Conservation (phyloP, 1,284 basidiomycete species). For the Mycena citricolor region DNA sequence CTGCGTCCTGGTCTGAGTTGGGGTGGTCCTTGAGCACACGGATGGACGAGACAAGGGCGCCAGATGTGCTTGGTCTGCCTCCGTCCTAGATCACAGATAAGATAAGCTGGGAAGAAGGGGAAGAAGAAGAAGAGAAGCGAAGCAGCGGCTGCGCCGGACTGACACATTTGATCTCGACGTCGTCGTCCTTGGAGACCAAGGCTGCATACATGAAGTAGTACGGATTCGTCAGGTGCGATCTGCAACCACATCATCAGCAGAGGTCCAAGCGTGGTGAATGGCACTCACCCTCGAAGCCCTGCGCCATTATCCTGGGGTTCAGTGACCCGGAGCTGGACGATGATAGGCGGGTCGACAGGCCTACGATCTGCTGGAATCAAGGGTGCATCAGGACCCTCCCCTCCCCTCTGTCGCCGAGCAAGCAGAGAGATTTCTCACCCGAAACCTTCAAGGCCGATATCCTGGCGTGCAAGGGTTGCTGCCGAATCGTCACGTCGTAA, state of each 20-base stretch:
- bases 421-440: conserved; percentile 8
- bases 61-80: conserved; percentile 18
- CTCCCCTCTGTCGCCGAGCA: not conserved
- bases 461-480: conserved; percentile 21
- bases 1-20: conserved; percentile 19
- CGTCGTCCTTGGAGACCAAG: conserved; percentile 9
- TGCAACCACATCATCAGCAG: not conserved
- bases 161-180: conserved; percentile 18
- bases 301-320: conserved; percentile 12
- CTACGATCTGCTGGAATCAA: conserved; percentile 24
- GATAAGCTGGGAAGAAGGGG: not conserved
- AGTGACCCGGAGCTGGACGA: conserved; percentile 18
- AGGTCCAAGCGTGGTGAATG: not conserved
- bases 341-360: conserved; percentile 22
- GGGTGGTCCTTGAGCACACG: conserved; percentile 21
- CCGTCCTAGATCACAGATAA: conserved; percentile 20
- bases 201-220: conserved; percentile 23
- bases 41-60: conserved; percentile 20
- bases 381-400: conserved; percentile 9
- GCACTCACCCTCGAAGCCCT: conserved; percentile 2
- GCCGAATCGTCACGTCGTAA: conserved; percentile 18
- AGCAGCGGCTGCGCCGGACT: not conserved
- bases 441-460: conserved; percentile 24
- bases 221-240: conserved; percentile 19
- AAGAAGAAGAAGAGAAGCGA: not conserved